Evolutionary conservation across 2,329 filamentous ascomycete species (phyloP).

Genomic region (Fusarium sp.): DNA sequence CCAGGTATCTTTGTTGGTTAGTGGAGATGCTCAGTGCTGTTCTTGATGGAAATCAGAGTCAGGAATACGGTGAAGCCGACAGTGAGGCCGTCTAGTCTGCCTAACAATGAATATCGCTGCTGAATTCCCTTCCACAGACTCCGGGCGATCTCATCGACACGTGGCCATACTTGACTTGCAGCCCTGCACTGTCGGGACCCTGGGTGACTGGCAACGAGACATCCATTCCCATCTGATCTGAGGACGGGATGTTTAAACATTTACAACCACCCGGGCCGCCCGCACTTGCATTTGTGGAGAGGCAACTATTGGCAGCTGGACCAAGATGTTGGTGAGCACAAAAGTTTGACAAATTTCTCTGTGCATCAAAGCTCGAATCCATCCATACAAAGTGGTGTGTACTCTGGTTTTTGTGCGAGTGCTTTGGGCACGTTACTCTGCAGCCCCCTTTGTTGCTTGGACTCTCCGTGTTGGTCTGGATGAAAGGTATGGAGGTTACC

Average conservation of each 20-base stretch:
- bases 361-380: neutral
- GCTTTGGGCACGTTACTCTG: neutral
- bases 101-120: neutral
- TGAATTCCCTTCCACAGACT: neutral
- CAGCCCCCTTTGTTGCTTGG: neutral
- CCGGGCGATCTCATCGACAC: conserved; percentile 3
- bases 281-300: neutral
- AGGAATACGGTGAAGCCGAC: conserved; percentile 1
- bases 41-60: neutral
- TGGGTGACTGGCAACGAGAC: neutral
- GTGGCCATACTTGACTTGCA: conserved; percentile 13
- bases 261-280: neutral
- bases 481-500: neutral
- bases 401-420: neutral
- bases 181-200: neutral
- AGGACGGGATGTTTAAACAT: neutral
- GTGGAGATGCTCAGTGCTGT: neutral
- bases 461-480: neutral
- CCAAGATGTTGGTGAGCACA: neutral
- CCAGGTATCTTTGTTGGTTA: neutral
- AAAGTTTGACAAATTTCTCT: neutral
- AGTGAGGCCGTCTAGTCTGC: neutral
- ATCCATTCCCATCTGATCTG: neutral
- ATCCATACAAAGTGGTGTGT: neutral
- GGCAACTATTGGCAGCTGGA: neutral